These are phyloP conservation scores for Colletotrichum zoysiae DNA, from an alignment of 2,329 filamentous ascomycete species.

Conservation along the genomic window DNA sequence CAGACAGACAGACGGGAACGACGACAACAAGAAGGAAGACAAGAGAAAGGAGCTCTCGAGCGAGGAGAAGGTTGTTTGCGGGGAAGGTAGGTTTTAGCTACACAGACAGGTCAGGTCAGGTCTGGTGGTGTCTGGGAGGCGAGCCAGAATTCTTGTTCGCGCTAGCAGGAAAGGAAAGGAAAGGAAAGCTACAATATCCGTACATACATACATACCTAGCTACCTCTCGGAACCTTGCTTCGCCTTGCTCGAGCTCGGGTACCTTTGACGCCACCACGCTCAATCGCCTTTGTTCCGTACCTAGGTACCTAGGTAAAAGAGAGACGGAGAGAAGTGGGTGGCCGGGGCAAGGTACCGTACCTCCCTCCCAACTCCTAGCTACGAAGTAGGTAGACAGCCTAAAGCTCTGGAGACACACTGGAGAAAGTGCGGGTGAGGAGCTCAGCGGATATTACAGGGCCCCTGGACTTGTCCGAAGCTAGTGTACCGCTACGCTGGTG, in stretches of 20 bases:
- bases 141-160: slow-evolving; percentile 28
- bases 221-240: background rate
- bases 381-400: too few relatives aligned
- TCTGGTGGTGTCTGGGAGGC: slow-evolving; percentile 12
- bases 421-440: slow-evolving; percentile 29
- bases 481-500: slow-evolving; percentile 15
- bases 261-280: background rate
- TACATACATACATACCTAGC: too few relatives aligned
- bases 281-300: background rate
- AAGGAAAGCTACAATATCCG: slow-evolving; percentile 15
- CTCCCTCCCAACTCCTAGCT: background rate
- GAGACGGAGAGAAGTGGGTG: background rate
- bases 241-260: background rate
- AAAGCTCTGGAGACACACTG: slow-evolving; percentile 15
- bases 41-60: slow-evolving; percentile 15
- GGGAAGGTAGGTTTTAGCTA: slow-evolving; percentile 42
- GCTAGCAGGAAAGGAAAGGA: slow-evolving; percentile 11
- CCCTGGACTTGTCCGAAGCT: slow-evolving; percentile 35
- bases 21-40: slow-evolving; percentile 21
- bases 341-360: slow-evolving; percentile 8
- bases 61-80: slow-evolving; percentile 34
- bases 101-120: background rate
- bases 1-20: slow-evolving; percentile 26
- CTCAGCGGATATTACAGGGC: slow-evolving; percentile 34
- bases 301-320: too few relatives aligned